Conservation (phyloP, 73 alveolate genomes). For the Tetrahymena thermophila region DNA sequence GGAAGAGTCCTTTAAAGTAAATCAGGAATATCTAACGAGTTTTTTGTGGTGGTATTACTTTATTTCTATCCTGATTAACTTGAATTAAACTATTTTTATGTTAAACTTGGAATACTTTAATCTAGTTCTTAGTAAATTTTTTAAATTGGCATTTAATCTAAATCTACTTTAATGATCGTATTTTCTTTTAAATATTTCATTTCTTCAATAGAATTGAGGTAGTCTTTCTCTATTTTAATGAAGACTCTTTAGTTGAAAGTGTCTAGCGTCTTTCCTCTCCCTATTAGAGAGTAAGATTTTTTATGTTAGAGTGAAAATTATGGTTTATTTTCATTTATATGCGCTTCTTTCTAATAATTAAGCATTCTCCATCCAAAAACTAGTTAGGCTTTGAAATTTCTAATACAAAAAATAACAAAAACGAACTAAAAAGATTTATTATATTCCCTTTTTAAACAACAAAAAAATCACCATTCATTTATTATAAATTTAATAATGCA, state of each 20-base stretch:
- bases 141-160: neutral
- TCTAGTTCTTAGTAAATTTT: neutral
- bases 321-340: neutral
- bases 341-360: neutral
- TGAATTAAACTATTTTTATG: neutral
- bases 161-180: neutral
- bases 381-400: neutral
- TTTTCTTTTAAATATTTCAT: neutral
- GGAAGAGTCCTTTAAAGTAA: neutral
- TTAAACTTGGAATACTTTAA: neutral
- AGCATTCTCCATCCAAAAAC: neutral
- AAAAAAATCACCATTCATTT: neutral
- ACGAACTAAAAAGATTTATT: no score
- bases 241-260: neutral
- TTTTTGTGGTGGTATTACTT: neutral
- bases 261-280: neutral
- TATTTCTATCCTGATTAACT: neutral
- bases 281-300: neutral
- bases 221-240: neutral
- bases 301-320: neutral
- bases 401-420: no score
- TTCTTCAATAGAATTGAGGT: neutral
- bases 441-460: neutral
- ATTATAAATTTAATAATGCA: no score
- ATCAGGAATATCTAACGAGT: neutral